Evolutionary conservation across 192 early-diverging fungal genomes (phyloP).

Genomic region (Coemansia sp.): DNA sequence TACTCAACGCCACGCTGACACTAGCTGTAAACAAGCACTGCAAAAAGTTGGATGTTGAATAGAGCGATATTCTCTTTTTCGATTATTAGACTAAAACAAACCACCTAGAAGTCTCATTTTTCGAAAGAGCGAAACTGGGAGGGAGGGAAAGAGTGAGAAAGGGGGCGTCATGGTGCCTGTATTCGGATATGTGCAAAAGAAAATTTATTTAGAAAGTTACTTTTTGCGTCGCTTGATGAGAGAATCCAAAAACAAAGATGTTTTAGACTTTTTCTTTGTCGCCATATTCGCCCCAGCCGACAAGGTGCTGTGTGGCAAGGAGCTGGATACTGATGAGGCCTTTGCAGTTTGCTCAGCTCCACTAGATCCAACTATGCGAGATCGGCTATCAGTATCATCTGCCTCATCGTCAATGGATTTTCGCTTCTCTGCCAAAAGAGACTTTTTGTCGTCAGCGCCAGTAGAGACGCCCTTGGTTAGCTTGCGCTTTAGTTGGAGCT

Average conservation of each 20-base stretch:
- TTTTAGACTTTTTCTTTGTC: constrained; percentile 35
- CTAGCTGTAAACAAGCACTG: neutral
- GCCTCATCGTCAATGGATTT: constrained; percentile 7
- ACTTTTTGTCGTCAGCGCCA: neutral
- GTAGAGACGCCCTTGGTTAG: constrained; percentile 19
- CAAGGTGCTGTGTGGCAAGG: neutral
- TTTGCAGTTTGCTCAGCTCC: neutral
- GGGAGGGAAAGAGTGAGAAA: neutral
- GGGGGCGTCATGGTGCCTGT: neutral
- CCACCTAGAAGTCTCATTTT: neutral
- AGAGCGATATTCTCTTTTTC: neutral
- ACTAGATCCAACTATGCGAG: constrained; percentile 10
- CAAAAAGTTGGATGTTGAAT: neutral
- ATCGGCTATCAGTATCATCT: constrained; percentile 26
- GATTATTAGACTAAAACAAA: neutral
- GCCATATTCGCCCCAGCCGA: neutral
- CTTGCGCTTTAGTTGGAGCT: constrained; percentile 42
- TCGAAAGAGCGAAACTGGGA: neutral
- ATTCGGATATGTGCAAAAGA: neutral
- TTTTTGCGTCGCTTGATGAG: constrained; percentile 28
- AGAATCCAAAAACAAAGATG: constrained; percentile 31
- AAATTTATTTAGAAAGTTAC: neutral
- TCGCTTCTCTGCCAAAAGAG: neutral
- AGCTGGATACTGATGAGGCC: neutral
- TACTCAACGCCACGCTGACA: neutral